A percentile compares a stretch with the other conserved stretches of the same genome.
These are phyloP conservation scores for Coffea humblotiana DNA, from an alignment of 305 asterid genomes.

Conservation along the genomic window DNA sequence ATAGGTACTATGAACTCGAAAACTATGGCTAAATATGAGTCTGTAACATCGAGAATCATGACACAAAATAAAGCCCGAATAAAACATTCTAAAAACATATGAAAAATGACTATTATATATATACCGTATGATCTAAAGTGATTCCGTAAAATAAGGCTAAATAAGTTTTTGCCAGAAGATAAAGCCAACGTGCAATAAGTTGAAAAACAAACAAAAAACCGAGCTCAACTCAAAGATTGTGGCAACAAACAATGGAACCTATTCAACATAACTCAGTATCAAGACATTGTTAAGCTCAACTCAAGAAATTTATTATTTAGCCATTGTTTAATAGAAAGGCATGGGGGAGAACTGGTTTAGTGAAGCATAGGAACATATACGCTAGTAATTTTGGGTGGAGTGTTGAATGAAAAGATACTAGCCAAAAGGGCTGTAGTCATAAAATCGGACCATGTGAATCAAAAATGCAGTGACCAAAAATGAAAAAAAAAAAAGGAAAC, in stretches of 20 bases:
- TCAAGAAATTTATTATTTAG: not conserved
- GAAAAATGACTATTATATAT: too few species aligned
- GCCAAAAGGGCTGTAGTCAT: not conserved
- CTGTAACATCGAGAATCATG: not conserved
- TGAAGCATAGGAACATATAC: not conserved
- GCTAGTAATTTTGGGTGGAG: not conserved
- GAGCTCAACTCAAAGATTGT: too few species aligned
- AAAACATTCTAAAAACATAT: too few species aligned
- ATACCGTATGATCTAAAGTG: too few species aligned
- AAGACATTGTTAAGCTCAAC: not conserved
- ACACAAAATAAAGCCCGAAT: not conserved
- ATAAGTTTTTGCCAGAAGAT: too few species aligned
- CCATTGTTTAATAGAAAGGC: not conserved
- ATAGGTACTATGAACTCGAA: too few species aligned
- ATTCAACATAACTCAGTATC: not conserved
- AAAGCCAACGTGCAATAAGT: too few species aligned
- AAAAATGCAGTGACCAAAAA: not conserved
- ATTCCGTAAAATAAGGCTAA: too few species aligned
- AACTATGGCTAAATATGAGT: not conserved
- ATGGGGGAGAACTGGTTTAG: not conserved
- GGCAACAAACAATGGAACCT: too few species aligned
- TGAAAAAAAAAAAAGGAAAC: not conserved
- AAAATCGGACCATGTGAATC: not conserved
- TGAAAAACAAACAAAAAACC: too few species aligned
- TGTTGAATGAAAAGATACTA: not conserved